Conservation (phyloP, 331 rosid species). For the Acacia concinna region DNA sequence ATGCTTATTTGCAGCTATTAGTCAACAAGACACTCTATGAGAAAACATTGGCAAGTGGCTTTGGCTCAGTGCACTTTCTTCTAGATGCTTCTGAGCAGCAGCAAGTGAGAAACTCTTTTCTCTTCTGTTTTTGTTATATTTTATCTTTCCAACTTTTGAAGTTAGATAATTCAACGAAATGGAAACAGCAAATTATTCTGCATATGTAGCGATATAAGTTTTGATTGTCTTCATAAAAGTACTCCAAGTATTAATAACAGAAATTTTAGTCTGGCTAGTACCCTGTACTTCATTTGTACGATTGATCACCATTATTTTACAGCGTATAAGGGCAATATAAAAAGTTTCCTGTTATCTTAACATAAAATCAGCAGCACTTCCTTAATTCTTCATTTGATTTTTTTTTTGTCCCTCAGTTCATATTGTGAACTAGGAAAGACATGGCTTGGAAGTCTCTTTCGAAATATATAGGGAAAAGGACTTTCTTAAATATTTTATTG, state of each 20-base stretch:
- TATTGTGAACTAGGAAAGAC: neutral
- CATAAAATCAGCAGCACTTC: neutral
- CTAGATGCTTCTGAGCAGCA: conserved; percentile 98
- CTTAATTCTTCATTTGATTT: neutral
- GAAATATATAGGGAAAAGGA: too few species aligned
- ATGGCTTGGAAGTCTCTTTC: neutral
- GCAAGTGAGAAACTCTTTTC: conserved; percentile 58
- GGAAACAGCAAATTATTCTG: neutral
- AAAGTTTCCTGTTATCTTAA: neutral
- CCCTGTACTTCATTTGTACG: neutral
- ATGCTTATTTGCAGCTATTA: conserved; percentile 62
- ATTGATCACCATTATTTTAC: neutral
- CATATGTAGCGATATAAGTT: neutral
- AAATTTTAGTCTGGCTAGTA: neutral
- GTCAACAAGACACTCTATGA: conserved; percentile 92
- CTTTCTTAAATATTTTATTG: too few species aligned
- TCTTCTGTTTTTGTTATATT: conserved; percentile 10
- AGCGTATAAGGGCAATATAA: neutral
- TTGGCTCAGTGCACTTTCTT: conserved; percentile 94
- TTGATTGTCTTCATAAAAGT: neutral
- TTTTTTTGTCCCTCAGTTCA: conserved; percentile 1
- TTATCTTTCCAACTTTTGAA: conserved; percentile 12
- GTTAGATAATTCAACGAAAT: neutral
- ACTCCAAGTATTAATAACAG: neutral
- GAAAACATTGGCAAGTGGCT: conserved; percentile 96